A percentile compares a stretch with the other conserved stretches of the same genome.
Conservation (phyloP, 306 rosid genomes). For the Begonia fuchsioides region DNA sequence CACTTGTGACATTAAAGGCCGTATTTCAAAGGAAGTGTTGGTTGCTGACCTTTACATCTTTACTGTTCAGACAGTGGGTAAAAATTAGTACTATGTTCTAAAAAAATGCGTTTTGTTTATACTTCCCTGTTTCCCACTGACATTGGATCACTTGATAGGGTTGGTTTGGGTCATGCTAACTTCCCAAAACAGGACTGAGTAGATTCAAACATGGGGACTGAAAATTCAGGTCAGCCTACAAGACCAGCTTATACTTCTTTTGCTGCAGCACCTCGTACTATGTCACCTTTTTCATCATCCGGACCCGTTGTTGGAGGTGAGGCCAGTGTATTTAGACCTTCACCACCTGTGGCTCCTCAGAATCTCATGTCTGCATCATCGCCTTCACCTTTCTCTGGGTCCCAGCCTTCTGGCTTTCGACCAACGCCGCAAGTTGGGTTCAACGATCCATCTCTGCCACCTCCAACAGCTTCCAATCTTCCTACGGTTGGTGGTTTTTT, state of each 20-base stretch:
- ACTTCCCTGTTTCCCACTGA: no score
- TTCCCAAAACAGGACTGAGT: background rate
- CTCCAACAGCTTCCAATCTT: constrained; percentile 33
- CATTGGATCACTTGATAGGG: no score
- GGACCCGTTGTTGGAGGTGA: constrained; percentile 64
- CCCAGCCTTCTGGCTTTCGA: constrained; percentile 44
- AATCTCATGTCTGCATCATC: constrained; percentile 30
- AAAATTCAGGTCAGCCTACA: constrained; percentile 56
- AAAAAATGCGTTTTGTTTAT: no score
- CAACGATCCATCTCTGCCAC: constrained; percentile 68
- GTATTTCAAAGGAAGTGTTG: no score
- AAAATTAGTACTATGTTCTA: no score
- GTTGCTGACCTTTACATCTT: no score
- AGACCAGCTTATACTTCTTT: constrained; percentile 55
- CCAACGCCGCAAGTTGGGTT: constrained; percentile 46
- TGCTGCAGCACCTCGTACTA: constrained; percentile 33
- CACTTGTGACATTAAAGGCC: no score
- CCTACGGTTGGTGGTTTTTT: constrained; percentile 33
- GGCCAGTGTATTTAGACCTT: constrained; percentile 32
- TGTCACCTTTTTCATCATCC: constrained; percentile 55
- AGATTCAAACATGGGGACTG: constrained; percentile 57
- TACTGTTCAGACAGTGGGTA: no score
- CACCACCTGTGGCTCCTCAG: constrained; percentile 38
- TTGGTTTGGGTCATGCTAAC: no score
- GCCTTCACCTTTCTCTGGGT: constrained; percentile 29